These are phyloP conservation scores for Ambrosiella cleistominuta DNA, from an alignment of 2,329 filamentous ascomycete species.

Conservation along the genomic window DNA sequence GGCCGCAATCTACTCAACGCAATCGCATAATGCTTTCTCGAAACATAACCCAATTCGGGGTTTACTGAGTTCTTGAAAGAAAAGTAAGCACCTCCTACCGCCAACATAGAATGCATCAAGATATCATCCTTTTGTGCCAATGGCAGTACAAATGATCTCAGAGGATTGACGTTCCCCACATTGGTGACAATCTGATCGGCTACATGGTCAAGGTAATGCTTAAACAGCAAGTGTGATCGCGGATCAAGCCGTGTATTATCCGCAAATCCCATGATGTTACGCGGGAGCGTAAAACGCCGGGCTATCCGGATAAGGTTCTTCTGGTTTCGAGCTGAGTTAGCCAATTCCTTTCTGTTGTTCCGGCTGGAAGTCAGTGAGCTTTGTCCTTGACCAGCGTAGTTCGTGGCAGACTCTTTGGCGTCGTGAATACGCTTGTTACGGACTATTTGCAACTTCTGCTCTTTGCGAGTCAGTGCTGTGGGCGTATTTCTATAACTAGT, in stretches of 20 bases:
- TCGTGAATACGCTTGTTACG: not conserved
- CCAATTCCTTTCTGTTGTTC: not conserved
- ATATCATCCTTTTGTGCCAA: constrained; percentile 9
- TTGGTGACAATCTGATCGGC: constrained; percentile 8
- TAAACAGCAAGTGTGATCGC: constrained; percentile 10
- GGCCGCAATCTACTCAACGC: constrained; percentile 4
- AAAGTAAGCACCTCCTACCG: constrained; percentile 11
- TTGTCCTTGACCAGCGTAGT: not conserved
- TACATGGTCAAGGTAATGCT: constrained; percentile 11
- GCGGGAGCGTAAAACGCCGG: not conserved
- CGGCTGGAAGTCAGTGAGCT: not conserved
- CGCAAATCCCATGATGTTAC: not conserved
- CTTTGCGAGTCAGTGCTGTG: not conserved
- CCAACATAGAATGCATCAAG: constrained; percentile 11
- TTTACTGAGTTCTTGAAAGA: constrained; percentile 6
- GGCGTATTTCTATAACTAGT: not conserved
- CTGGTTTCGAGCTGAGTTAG: not conserved
- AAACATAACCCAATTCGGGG: constrained; percentile 3
- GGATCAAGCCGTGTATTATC: constrained; percentile 5
- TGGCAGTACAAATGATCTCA: constrained; percentile 4
- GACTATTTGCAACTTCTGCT: not conserved
- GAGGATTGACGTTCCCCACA: constrained; percentile 4
- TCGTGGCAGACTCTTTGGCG: not conserved
- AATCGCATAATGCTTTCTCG: constrained; percentile 6
- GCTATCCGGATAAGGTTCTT: not conserved